phyloP scores from a whole-genome alignment of 2,329 filamentous ascomycete species.

The Karstenula rhodostoma region DNA sequence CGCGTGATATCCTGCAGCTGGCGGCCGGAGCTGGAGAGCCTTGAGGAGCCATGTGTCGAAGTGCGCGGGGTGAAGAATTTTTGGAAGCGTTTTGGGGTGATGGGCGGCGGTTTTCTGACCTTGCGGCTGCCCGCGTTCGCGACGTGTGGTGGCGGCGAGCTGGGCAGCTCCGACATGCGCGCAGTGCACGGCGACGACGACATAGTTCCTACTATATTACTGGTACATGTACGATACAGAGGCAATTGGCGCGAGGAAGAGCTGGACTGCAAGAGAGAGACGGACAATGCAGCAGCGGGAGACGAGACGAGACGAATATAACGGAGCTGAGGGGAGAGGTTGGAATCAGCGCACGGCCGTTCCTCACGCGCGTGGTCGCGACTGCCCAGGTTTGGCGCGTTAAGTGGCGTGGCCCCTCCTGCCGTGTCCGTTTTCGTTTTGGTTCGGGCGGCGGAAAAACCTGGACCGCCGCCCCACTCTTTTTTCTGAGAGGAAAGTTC shows the following conservation, averaged over 20 bases:
- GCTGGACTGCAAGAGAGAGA: neutral
- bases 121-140: constrained; percentile 45
- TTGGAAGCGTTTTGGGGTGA: constrained; percentile 61
- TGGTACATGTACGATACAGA: constrained; percentile 12
- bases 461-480: constrained; percentile 29
- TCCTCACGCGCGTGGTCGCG: constrained; percentile 17
- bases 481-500: constrained; percentile 23
- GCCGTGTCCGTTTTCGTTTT: constrained; percentile 23
- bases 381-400: constrained; percentile 21
- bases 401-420: constrained; percentile 24
- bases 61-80: constrained; percentile 60
- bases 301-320: constrained; percentile 18
- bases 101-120: constrained; percentile 57
- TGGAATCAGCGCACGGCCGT: constrained; percentile 26
- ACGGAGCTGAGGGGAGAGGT: constrained; percentile 26
- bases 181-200: constrained; percentile 36
- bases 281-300: neutral
- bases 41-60: constrained; percentile 42
- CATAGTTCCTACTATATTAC: constrained; percentile 25
- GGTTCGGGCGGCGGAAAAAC: constrained; percentile 27
- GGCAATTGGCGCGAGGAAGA: constrained; percentile 10
- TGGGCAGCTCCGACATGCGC: constrained; percentile 44
- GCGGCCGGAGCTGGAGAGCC: constrained; percentile 51
- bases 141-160: constrained; percentile 49
- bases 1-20: constrained; percentile 60